Conservation (phyloP, 345 rosid genomes). For the Moricandia moricandioides region DNA sequence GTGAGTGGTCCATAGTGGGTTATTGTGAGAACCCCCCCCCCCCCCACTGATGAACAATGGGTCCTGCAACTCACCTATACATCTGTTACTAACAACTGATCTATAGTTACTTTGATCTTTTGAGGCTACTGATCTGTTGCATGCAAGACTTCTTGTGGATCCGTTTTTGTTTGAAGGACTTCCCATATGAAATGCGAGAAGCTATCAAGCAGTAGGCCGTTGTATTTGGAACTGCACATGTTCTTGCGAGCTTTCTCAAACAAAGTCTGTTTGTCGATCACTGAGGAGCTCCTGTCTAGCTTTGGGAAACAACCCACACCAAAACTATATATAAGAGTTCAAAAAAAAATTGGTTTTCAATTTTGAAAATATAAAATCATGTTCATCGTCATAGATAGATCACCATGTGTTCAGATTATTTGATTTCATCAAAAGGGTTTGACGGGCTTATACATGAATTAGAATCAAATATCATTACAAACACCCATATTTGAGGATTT, state of each 20-base stretch:
- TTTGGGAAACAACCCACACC: conserved; percentile 66
- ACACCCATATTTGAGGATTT: too few species aligned
- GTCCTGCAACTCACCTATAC: too few species aligned
- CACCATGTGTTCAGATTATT: neutral
- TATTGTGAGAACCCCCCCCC: too few species aligned
- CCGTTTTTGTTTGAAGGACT: conserved; percentile 41
- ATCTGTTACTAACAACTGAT: too few species aligned
- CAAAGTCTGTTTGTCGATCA: conserved; percentile 80
- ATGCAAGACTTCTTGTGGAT: too few species aligned
- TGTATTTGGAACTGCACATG: conserved; percentile 93
- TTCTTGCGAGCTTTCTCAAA: conserved; percentile 96
- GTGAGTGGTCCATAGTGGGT: too few species aligned
- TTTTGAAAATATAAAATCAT: neutral
- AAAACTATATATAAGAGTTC: conserved; percentile 52
- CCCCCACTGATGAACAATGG: too few species aligned
- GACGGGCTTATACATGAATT: neutral
- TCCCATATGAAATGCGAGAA: conserved; percentile 83
- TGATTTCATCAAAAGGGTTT: neutral
- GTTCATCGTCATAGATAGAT: neutral
- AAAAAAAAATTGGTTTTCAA: neutral
- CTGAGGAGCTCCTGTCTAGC: conserved; percentile 70
- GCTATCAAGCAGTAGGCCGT: conserved; percentile 82
- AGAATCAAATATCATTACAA: too few species aligned
- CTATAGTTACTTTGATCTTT: too few species aligned
- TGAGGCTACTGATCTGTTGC: too few species aligned